Conservation (phyloP, 208 protist genomes). For the Phytomonas sp. region DNA sequence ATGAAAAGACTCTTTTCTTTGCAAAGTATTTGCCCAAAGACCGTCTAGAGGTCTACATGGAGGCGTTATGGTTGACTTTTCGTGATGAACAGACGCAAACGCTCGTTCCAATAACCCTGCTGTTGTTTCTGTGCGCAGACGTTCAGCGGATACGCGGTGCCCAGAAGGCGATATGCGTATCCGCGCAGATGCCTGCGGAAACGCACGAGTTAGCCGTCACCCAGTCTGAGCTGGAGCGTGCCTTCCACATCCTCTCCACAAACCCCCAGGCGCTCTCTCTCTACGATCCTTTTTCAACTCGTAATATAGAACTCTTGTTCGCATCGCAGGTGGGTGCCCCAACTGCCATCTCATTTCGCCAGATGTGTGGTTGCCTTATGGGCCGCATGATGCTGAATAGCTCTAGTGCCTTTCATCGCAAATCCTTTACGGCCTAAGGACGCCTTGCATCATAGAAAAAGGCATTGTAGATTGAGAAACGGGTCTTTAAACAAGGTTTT, state of each 20-base stretch:
- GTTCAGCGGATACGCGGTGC: conserved; percentile 68
- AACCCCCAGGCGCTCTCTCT: conserved; percentile 41
- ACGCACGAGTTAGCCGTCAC: conserved; percentile 19
- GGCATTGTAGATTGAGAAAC: background rate
- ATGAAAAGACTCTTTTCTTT: conserved; percentile 57
- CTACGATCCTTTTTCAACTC: conserved; percentile 43
- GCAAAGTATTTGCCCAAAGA: conserved; percentile 31
- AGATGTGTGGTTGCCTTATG: conserved; percentile 49
- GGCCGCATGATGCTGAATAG: conserved; percentile 80
- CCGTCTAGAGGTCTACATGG: conserved; percentile 45
- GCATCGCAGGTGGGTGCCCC: conserved; percentile 10
- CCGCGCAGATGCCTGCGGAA: conserved; percentile 17
- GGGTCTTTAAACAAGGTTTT: background rate
- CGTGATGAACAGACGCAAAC: conserved; percentile 18
- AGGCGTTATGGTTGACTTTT: conserved; percentile 72
- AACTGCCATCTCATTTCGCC: conserved; percentile 35
- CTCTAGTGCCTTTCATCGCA: conserved; percentile 51
- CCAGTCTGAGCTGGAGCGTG: conserved; percentile 19
- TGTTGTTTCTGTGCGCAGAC: conserved; percentile 74
- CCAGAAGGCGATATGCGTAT: conserved; percentile 76
- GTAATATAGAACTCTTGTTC: conserved; percentile 53
- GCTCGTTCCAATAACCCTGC: conserved; percentile 38
- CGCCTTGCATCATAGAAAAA: conserved; percentile 3
- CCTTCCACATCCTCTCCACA: conserved; percentile 61
- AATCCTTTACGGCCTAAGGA: conserved; percentile 26